Evolutionary conservation across 2,329 filamentous ascomycete genomes (phyloP), one percentile per base, ranked within the genome.

Genomic region (Paraphoma chrysanthemicola): DNA sequence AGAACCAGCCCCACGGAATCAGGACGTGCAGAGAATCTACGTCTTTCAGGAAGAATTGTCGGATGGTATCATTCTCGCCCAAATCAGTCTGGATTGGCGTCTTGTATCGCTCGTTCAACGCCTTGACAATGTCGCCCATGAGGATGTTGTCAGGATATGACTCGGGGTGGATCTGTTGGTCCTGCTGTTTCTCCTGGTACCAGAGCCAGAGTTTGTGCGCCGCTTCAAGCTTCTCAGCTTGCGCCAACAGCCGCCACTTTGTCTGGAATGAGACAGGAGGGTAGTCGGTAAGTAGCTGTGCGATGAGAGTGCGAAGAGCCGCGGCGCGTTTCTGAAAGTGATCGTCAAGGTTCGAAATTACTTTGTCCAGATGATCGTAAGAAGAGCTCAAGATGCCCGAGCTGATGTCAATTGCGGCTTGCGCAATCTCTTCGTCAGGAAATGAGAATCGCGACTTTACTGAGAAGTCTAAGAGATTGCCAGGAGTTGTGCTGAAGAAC

Each of bases 221-320:
- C 36, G 93, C 91, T 43, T 90, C 87, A 79, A 98, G 85, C 77
- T 93, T 97, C 75, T 99, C 95, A 0, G 94, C 94, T 69, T 94
- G 88, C 82, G 88, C 91, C n/a, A 99, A 80, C 31, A 99, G 78
- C 60, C 85, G 83, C 93, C 93, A 98, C 64, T 88, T 88, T 1
- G 88, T 88, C 23, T 79, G 80, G 41, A 87, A 85, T 61, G 90
- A 86, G 6, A 98, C 75, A 2, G 86, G 80, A 31, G 80, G 79
- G 57, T 88, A 88, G 31, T 89, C 87, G 6, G 84, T 83, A 60
- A 85, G 84, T 11, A 98, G 79, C 64, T 95, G 88, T 2, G 82
- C 79, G 51, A 92, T 91, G 50, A 99, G 83, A 53, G 90, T 88
- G 60, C 88, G 85, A 43, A 98, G 79, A 28, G 92, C 92, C 51